These are phyloP conservation scores for Petasospora fabianii DNA, from an alignment of 1,139 yeast species.

Conservation along the genomic window DNA sequence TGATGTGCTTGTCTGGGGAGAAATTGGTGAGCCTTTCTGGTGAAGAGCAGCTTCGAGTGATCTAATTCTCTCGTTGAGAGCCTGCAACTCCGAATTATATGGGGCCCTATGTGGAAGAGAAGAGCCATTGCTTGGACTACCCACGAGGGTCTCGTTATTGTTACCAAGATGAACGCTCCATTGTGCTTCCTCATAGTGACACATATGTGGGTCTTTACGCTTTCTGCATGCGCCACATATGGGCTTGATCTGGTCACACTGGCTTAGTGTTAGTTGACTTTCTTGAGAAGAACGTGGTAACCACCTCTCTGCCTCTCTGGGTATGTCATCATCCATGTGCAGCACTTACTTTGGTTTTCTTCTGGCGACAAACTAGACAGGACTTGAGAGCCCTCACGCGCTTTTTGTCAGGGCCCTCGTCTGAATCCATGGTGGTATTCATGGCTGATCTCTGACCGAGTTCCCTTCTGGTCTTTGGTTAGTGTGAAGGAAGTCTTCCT, in stretches of 20 bases:
- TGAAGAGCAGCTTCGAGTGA: conserved; percentile 10
- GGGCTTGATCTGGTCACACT: conserved; percentile 33
- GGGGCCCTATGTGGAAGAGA: background rate
- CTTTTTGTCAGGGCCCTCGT: conserved; percentile 13
- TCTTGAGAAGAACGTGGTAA: background rate
- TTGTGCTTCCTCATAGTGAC: conserved; percentile 23
- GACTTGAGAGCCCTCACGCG: conserved; percentile 16
- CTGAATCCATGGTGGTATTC: conserved; percentile 4
- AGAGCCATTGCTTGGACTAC: background rate
- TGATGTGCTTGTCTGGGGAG: background rate
- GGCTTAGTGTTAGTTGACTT: conserved; percentile 4
- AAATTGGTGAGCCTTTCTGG: too few species aligned
- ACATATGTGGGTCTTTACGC: conserved; percentile 25
- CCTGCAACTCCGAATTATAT: conserved; percentile 4
- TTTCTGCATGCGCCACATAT: conserved; percentile 30
- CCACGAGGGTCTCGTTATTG: background rate
- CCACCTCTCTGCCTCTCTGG: background rate
- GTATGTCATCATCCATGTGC: background rate
- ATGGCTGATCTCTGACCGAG: too few species aligned
- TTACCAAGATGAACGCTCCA: conserved; percentile 13
- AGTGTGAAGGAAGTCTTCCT: too few species aligned
- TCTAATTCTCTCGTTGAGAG: conserved; percentile 10
- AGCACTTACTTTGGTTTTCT: conserved; percentile 29
- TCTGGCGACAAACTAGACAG: conserved; percentile 34
- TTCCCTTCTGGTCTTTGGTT: too few species aligned